These are phyloP conservation scores for Amaranthus cruentus DNA, from an alignment of 148 eudicot species.

Conservation along the genomic window DNA sequence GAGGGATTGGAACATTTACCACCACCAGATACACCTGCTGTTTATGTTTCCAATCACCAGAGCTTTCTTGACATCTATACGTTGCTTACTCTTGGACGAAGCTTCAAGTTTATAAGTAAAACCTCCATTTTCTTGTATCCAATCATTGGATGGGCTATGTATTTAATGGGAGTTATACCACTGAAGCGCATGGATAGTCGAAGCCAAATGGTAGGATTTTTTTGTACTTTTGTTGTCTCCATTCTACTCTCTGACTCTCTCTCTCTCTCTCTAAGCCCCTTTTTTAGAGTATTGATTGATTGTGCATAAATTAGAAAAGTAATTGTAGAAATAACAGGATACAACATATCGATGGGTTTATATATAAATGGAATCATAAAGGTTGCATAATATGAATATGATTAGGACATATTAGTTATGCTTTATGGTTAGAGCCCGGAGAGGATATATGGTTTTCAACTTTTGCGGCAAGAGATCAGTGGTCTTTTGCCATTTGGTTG, in stretches of 20 bases:
- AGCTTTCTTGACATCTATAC: conserved; percentile 90
- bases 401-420: not conserved
- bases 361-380: not conserved
- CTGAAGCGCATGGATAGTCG: conserved; percentile 88
- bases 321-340: not conserved
- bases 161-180: conserved; percentile 78
- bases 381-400: not conserved
- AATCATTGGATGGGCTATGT: conserved; percentile 95
- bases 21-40: conserved; percentile 61
- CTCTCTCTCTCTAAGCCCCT: not conserved
- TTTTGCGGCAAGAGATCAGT: too few relatives aligned
- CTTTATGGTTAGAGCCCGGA: not conserved
- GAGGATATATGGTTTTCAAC: not conserved
- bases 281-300: not conserved
- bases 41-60: conserved; percentile 92
- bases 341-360: not conserved
- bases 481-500: too few relatives aligned
- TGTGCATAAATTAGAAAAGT: not conserved
- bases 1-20: conserved; percentile 87
- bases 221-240: not conserved
- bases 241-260: not conserved
- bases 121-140: conserved; percentile 77
- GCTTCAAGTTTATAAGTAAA: conserved; percentile 92
- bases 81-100: conserved; percentile 76
- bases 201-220: conserved; percentile 66